These are phyloP conservation scores for Flaveria ramosissima DNA, from an alignment of 129 eudicot genomes.

Conservation along the genomic window DNA sequence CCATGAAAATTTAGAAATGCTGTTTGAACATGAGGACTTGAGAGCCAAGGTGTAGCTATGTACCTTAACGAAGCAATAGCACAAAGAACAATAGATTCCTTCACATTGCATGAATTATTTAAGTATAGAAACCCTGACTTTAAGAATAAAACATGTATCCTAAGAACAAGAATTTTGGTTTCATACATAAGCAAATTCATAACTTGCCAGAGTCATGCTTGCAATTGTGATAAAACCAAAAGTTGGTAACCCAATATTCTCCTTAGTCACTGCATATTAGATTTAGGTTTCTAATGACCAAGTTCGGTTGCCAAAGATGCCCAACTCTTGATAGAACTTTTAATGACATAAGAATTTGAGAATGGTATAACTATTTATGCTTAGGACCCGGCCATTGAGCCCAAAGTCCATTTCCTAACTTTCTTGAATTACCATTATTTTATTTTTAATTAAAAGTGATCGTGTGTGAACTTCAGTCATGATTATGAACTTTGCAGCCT, in stretches of 20 bases:
- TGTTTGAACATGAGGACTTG: conserved; percentile 82
- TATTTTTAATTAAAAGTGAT: neutral
- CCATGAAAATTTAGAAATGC: conserved; percentile 60
- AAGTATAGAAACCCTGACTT: neutral
- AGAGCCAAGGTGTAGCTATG: conserved; percentile 80
- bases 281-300: too few species aligned
- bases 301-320: too few species aligned
- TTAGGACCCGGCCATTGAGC: too few species aligned
- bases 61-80: conserved; percentile 48
- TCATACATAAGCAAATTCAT: too few species aligned
- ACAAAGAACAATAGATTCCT: neutral
- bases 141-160: neutral
- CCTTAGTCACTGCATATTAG: too few species aligned
- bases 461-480: neutral
- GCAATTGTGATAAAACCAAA: too few species aligned
- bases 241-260: too few species aligned
- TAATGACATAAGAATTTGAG: too few species aligned
- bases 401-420: neutral
- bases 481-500: neutral
- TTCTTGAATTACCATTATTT: neutral
- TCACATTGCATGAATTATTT: neutral
- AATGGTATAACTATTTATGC: too few species aligned
- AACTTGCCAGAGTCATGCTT: neutral
- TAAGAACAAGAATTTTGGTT: neutral
- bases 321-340: too few species aligned